A percentile compares a stretch with the other conserved stretches of the same genome.
phyloP scores from a whole-genome alignment of 2,329 filamentous ascomycete genomes.

The Penicillium nordicum region DNA sequence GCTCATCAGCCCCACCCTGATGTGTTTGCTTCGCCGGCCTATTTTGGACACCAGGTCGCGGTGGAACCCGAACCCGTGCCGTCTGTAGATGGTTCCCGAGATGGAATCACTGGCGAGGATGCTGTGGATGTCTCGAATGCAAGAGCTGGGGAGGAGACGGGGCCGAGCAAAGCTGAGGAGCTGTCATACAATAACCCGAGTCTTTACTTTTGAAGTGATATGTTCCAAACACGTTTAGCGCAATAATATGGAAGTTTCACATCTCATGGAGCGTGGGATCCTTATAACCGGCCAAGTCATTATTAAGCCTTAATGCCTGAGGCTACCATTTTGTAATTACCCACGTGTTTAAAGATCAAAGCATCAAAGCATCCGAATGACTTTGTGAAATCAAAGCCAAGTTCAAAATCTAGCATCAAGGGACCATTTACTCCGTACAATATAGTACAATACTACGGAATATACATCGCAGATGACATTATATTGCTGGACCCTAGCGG shows the following conservation, averaged over 20 bases:
- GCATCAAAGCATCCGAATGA: neutral
- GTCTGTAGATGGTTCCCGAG: neutral
- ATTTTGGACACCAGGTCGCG: slow-evolving; percentile 2
- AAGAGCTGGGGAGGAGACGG: neutral
- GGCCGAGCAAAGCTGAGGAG: slow-evolving; percentile 14
- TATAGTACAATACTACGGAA: neutral
- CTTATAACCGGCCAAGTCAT: neutral
- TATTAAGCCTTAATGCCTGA: neutral
- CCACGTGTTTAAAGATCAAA: neutral
- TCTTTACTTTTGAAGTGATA: slow-evolving; percentile 20
- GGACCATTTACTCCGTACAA: neutral
- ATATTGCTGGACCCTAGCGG: neutral
- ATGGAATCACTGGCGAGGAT: neutral
- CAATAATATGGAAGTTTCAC: too few species aligned
- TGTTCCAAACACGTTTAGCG: neutral
- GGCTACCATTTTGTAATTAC: neutral
- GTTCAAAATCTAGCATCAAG: neutral
- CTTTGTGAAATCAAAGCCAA: neutral
- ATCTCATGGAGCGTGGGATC: neutral
- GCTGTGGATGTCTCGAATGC: neutral
- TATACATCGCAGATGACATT: neutral
- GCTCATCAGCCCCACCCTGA: neutral
- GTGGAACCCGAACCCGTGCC: slow-evolving; percentile 9
- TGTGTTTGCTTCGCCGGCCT: slow-evolving; percentile 8
- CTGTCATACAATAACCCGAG: slow-evolving; percentile 17